These are phyloP conservation scores for Saxispiralis lemnorum DNA, from an alignment of 495 filamentous ascomycete genomes.

Conservation along the genomic window DNA sequence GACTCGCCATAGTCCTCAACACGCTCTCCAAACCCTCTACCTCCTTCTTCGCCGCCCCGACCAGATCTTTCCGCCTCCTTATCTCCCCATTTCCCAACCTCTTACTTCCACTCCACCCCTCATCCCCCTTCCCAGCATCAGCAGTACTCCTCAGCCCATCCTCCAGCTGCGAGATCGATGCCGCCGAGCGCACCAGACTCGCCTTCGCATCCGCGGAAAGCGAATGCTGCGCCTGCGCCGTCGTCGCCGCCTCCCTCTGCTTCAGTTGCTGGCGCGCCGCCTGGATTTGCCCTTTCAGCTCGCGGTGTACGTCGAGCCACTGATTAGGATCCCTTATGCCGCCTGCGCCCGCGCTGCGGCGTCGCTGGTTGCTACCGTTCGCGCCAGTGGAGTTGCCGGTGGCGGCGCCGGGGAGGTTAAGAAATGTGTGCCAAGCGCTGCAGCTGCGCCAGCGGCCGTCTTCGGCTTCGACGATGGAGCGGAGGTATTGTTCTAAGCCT, in stretches of 20 bases:
- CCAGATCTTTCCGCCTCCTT: constrained; percentile 57
- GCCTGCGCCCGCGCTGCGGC: constrained; percentile 25
- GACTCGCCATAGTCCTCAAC: constrained; percentile 50
- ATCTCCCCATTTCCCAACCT: constrained; percentile 75
- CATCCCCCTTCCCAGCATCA: constrained; percentile 21
- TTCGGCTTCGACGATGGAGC: constrained; percentile 53
- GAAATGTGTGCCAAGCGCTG: constrained; percentile 65
- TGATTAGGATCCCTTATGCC: constrained; percentile 47
- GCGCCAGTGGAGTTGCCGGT: constrained; percentile 16
- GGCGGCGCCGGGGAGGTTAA: constrained; percentile 42
- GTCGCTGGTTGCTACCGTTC: constrained; percentile 6
- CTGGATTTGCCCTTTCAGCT: constrained; percentile 68
- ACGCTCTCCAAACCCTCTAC: constrained; percentile 72
- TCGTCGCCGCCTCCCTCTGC: constrained; percentile 54
- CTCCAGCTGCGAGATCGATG: constrained; percentile 48
- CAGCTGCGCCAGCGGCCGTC: constrained; percentile 78
- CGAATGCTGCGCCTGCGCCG: constrained; percentile 52
- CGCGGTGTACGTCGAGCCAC: constrained; percentile 74
- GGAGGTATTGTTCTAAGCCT: constrained; percentile 66
- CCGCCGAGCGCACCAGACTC: constrained; percentile 54
- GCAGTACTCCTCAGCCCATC: constrained; percentile 44
- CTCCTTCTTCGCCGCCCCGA: constrained; percentile 64
- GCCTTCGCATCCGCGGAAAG: constrained; percentile 67
- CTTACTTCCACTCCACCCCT: constrained; percentile 21
- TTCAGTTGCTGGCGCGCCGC: constrained; percentile 62